Base-by-base conservation (phyloP, 331 rosid species). In the Telfairia occidentalis region DNA sequence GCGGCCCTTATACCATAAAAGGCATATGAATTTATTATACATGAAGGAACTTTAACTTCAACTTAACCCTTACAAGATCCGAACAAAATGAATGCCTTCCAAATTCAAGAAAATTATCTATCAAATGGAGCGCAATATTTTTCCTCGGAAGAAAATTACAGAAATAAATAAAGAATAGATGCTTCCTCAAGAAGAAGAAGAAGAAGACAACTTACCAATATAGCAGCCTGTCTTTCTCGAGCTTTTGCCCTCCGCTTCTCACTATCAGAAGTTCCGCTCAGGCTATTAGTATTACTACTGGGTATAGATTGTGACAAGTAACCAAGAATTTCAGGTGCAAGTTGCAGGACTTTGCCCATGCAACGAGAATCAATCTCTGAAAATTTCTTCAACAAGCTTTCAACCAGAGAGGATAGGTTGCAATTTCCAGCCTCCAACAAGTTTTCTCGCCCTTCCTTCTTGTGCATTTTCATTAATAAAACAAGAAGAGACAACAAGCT, bases 161-260 rank as follows among this genome's bases (percentile, higher is more conserved):
- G 67, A 54, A 74, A 52, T 23, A 70, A 13, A 71, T 34, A 77
- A 71, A 70, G 29, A 32, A n/a, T 49, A 78, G 46, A 74, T 43
- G 60, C 16, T 43, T 2, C 10, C 48, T 40, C 46, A 63, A 53
- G 10, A 26, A 29, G 30, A 32, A 18, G 48, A 61, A n/a, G 78
- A 55, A 63, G 43, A 71, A 50, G n/a, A 32, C 73, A 82, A 65
- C 84, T 76, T 79, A 89, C 96, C 89, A 95, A 74, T 67, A 95
- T 83, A 50, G 96, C 97, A 74, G 99, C 97, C 87, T 95, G 99
- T 84, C 88, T 90, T 86, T 90, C 97, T 80, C 97, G 89, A 60
- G 97, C 97, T 83, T 92, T 95, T 77, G 90, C 94, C 87, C 89
- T 95, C 84, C 96, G 91, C 84, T 87, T 95, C 83, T 95, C 99